phyloP scores from a whole-genome alignment of 495 filamentous ascomycete genomes.

The Amniculicola lignicola region DNA sequence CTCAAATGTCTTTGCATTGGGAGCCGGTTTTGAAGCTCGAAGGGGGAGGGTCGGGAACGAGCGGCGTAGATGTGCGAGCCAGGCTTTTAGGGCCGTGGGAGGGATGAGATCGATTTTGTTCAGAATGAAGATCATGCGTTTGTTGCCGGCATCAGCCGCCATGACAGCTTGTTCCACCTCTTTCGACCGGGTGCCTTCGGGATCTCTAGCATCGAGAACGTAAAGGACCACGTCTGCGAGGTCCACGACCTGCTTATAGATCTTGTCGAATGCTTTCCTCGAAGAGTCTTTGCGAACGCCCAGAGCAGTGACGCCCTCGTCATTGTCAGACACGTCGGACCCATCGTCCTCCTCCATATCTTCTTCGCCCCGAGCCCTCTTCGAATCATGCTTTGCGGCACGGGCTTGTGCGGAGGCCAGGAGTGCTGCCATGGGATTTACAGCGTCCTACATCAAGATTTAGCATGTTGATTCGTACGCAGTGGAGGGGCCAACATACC shows the following conservation, averaged over 20 bases:
- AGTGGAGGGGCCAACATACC: constrained; percentile 9
- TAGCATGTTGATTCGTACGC: constrained; percentile 34
- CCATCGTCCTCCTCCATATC: constrained; percentile 39
- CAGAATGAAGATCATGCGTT: constrained; percentile 86
- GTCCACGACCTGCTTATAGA: constrained; percentile 92
- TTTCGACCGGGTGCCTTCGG: constrained; percentile 83
- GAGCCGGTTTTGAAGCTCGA: constrained; percentile 75
- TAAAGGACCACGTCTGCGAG: constrained; percentile 89
- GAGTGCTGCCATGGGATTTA: constrained; percentile 89
- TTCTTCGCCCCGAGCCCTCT: constrained; percentile 49
- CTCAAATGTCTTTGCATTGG: constrained; percentile 87
- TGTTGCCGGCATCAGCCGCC: constrained; percentile 75
- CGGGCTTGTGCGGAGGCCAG: constrained; percentile 86
- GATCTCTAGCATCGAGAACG: constrained; percentile 90
- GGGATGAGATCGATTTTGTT: constrained; percentile 98
- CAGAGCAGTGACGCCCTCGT: constrained; percentile 40
- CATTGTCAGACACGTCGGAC: constrained; percentile 40
- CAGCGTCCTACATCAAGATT: constrained; percentile 53
- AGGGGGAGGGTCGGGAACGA: constrained; percentile 93
- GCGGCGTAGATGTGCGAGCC: constrained; percentile 80
- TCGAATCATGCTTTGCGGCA: constrained; percentile 72
- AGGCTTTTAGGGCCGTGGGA: constrained; percentile 60
- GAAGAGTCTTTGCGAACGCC: constrained; percentile 63
- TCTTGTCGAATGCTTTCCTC: constrained; percentile 84
- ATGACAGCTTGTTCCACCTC: constrained; percentile 84